Base-by-base conservation (phyloP, 169 alveolate genomes). In the Cystoisospora suis region DNA sequence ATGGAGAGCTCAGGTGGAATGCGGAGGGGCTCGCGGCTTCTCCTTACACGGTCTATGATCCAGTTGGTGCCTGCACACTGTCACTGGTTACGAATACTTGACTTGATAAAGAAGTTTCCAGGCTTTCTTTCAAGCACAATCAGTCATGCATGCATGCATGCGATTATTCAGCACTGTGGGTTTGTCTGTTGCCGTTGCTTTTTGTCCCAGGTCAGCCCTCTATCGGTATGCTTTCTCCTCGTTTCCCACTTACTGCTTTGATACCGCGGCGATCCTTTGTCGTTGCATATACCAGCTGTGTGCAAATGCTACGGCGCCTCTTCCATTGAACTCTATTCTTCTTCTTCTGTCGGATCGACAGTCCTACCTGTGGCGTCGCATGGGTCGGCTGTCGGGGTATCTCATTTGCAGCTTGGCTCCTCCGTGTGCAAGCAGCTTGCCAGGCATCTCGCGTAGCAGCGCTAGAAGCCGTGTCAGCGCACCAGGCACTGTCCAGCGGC, bases 201-300 rank as follows among this genome's bases (percentile, higher is more conserved):
- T 15, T 70, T 12, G 6, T 36, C 46, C 23, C 81, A 70, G 81
- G 81, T 12, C 81, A 3, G 81, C 81, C 27, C 46, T 70, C 2
- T 70, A 70, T 27, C 81, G 81, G 23, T 20, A 36, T 47, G 81
- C 81, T n/a, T 70, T 70, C 81, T n/a, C 81, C 81, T 70, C 81
- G 38, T 70, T 70, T 47, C 81, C 81, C 15, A 29, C 81, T 5
- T 70, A 70, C 46, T 12, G 23, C 49, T 36, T 36, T 47, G 81
- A 70, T 47, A 36, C 81, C 42, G 46, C 46, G 47, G 81, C 81
- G 29, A 70, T 70, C 38, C 46, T 70, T 44, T 70, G 81, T 34
- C 42, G 81, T n/a, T 70, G 81, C 45, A n/a, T 70, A 20, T 70
- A 70, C 23, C 81, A 70, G 81, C 81, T 70, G 81, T 70, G 81